phyloP scores from a whole-genome alignment of 2,329 filamentous ascomycete species.

The Calonectria crousiana region DNA sequence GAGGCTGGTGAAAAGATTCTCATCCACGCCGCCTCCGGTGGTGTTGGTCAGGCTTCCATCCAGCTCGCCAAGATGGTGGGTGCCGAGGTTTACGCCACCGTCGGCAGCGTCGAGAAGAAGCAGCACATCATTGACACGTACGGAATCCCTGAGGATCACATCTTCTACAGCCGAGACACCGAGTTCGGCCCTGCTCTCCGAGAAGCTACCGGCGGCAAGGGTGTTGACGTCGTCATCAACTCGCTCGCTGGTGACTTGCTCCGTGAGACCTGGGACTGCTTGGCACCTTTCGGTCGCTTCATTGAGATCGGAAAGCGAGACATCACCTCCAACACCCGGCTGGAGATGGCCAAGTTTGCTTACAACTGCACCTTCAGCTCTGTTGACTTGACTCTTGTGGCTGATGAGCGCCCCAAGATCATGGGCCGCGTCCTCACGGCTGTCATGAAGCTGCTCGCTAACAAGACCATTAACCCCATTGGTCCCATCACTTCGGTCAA shows the following conservation, averaged over 20 bases:
- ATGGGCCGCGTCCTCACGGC: slow-evolving; percentile 53
- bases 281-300: slow-evolving; percentile 49
- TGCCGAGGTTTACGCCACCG: slow-evolving; percentile 49
- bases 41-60: slow-evolving; percentile 48
- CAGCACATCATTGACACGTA: slow-evolving; percentile 42
- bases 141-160: slow-evolving; percentile 44
- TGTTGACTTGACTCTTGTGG: slow-evolving; percentile 45
- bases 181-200: slow-evolving; percentile 43
- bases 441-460: slow-evolving; percentile 51
- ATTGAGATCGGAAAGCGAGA: slow-evolving; percentile 52
- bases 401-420: slow-evolving; percentile 55
- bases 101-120: slow-evolving; percentile 47
- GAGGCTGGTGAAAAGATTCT: slow-evolving; percentile 44
- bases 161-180: slow-evolving; percentile 46
- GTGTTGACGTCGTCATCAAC: slow-evolving; percentile 50
- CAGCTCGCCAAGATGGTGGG: slow-evolving; percentile 41
- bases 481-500: slow-evolving; percentile 50
- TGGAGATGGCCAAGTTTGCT: slow-evolving; percentile 51
- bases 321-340: slow-evolving; percentile 32
- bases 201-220: slow-evolving; percentile 38
- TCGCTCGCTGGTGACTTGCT: slow-evolving; percentile 46
- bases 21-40: slow-evolving; percentile 43
- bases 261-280: slow-evolving; percentile 46
- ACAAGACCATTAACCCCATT: slow-evolving; percentile 51
- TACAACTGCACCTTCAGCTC: slow-evolving; percentile 29